Conservation (phyloP, 305 asterid genomes). For the Solanum hybrid region DNA sequence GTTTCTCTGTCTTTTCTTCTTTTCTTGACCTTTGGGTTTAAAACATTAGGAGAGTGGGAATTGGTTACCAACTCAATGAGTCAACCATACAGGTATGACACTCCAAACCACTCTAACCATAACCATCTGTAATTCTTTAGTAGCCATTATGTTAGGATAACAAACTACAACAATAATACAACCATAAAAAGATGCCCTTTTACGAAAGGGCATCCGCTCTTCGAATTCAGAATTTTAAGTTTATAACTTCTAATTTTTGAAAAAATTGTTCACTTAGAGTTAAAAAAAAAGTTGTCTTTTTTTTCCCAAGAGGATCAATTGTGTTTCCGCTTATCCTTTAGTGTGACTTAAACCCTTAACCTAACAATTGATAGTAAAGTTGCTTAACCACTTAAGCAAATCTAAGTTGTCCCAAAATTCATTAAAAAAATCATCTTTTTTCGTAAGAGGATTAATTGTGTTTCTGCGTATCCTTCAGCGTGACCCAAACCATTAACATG, state of each 20-base stretch:
- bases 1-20: not conserved
- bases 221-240: not conserved
- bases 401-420: not conserved
- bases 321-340: not conserved
- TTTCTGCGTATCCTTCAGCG: not conserved
- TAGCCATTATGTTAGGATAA: not conserved
- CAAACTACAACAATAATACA: not conserved
- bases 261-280: not conserved
- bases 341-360: not conserved
- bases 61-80: not conserved
- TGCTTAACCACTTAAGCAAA: not conserved
- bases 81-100: not conserved
- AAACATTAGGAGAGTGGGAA: not conserved
- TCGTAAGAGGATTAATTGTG: not conserved
- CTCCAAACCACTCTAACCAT: slow-evolving; percentile 1
- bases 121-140: not conserved
- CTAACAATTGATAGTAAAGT: not conserved
- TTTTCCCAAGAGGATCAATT: not conserved
- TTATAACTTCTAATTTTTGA: not conserved
- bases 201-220: not conserved
- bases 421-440: no score
- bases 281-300: no score
- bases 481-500: not conserved
- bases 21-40: not conserved
- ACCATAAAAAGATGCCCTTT: not conserved